These are phyloP conservation scores for Pholiota molesta DNA, from an alignment of 768 basidiomycete species.

Conservation along the genomic window DNA sequence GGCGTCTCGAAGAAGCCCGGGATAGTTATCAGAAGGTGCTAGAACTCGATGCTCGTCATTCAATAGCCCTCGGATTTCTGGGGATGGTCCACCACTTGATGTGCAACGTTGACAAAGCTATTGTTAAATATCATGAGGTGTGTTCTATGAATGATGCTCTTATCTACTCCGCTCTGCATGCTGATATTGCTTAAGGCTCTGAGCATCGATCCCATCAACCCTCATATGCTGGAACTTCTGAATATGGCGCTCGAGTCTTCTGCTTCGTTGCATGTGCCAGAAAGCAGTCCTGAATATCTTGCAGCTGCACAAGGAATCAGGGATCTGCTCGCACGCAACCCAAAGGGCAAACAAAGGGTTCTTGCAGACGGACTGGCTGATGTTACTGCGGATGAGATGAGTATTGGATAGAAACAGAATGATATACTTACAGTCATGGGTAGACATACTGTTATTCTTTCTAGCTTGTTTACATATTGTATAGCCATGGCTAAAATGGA, in stretches of 20 bases:
- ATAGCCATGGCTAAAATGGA: too few species aligned
- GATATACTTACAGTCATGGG: neutral
- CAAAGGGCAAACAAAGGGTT: conserved; percentile 22
- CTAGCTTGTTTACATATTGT: too few species aligned
- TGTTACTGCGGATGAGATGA: conserved; percentile 24
- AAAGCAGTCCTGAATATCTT: conserved; percentile 30
- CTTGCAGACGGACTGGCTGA: conserved; percentile 19
- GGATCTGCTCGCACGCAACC: conserved; percentile 25
- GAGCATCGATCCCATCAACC: conserved; percentile 82
- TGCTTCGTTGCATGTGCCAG: conserved; percentile 18
- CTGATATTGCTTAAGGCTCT: conserved; percentile 52
- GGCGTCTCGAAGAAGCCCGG: conserved; percentile 67
- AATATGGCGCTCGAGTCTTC: conserved; percentile 76
- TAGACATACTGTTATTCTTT: neutral
- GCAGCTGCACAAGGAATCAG: conserved; percentile 31
- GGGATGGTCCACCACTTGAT: conserved; percentile 87
- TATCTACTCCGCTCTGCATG: conserved; percentile 32
- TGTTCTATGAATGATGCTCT: conserved; percentile 20
- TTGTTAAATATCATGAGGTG: conserved; percentile 93
- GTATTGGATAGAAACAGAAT: conserved; percentile 19
- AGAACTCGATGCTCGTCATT: conserved; percentile 83
- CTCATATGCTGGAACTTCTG: conserved; percentile 78
- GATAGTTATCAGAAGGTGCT: conserved; percentile 77
- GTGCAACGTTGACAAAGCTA: conserved; percentile 75
- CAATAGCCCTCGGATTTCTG: conserved; percentile 81